A percentile compares a stretch with the other conserved stretches of the same genome.
Evolutionary conservation across 805 yeast species (phyloP).

Genomic region (Ascoidea asiatica): DNA sequence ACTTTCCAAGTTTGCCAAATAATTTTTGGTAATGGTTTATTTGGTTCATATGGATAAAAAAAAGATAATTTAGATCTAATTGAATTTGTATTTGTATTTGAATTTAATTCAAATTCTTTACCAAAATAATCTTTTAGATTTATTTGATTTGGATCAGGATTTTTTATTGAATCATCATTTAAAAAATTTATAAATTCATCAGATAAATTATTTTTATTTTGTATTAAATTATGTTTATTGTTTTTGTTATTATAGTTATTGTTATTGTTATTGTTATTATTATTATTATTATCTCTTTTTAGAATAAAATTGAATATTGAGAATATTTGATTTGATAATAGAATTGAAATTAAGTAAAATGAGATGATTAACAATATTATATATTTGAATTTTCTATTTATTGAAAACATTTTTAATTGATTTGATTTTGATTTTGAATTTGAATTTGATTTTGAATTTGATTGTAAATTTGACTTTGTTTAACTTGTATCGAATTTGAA

Average conservation of each 20-base stretch:
- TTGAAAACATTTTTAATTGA: neutral
- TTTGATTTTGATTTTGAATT: no score
- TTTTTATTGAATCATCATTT: neutral
- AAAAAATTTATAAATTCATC: no score
- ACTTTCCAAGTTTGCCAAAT: slow-evolving; percentile 96
- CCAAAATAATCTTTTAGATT: no score
- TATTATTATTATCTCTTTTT: neutral
- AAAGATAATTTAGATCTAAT: slow-evolving; percentile 48
- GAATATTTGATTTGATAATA: no score
- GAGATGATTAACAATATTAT: no score
- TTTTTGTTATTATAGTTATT: no score
- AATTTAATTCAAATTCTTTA: neutral
- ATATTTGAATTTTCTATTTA: neutral
- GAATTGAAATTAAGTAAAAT: neutral
- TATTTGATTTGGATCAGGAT: neutral
- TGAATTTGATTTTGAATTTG: no score
- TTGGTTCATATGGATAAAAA: slow-evolving; percentile 64
- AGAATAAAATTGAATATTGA: neutral
- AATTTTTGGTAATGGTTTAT: slow-evolving; percentile 53
- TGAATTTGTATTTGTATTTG: slow-evolving; percentile 2
- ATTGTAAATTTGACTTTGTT: no score
- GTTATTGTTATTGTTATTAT: no score
- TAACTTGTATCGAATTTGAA: no score
- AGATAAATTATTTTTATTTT: neutral
- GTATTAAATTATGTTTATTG: neutral